A percentile compares a stretch with the other conserved stretches of the same genome.
Evolutionary conservation across 345 rosid genomes (phyloP).

Genomic region (Eucalyptus dawsonii): DNA sequence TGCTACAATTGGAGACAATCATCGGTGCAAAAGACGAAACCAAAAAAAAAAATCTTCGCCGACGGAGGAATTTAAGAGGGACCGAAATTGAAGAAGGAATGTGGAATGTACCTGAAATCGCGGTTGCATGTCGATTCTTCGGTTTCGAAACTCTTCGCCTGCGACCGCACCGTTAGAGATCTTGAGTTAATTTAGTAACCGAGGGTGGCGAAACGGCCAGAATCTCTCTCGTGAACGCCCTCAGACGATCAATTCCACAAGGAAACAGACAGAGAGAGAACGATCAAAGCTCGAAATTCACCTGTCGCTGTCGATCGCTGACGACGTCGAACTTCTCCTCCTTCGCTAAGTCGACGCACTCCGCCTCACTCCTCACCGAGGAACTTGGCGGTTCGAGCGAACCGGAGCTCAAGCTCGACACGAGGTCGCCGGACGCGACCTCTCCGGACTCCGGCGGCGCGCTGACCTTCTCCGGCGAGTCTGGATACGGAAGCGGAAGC

Average conservation of each 20-base stretch:
- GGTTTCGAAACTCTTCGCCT: conserved; percentile 29
- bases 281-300: background rate
- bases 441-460: background rate
- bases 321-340: background rate
- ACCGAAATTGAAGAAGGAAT: background rate
- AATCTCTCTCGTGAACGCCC: background rate
- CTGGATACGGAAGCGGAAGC: background rate
- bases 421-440: background rate
- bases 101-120: conserved; percentile 1
- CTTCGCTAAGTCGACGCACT: background rate
- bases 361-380: background rate
- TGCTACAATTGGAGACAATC: background rate
- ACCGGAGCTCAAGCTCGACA: background rate
- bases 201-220: background rate
- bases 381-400: background rate
- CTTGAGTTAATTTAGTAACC: background rate
- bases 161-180: background rate
- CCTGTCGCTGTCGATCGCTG: background rate
- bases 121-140: conserved; percentile 15
- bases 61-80: background rate
- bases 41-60: too few relatives aligned
- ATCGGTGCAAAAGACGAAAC: background rate
- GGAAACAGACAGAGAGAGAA: background rate
- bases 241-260: background rate
- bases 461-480: background rate